Conservation (phyloP, 2,329 filamentous ascomycete genomes). For the Thelonectria discophora region DNA sequence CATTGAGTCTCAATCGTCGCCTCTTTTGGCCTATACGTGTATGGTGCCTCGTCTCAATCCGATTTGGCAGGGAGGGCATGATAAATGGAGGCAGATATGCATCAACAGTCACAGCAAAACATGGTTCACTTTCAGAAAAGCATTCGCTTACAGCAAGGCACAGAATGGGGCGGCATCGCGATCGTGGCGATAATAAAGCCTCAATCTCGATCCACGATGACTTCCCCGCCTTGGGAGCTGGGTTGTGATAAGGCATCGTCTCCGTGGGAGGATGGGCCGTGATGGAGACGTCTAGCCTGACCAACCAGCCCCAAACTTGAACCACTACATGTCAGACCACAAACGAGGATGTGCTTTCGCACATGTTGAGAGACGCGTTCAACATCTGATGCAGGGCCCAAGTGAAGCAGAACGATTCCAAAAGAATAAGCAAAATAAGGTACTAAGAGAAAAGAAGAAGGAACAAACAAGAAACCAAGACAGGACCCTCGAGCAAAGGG, state of each 20-base stretch:
- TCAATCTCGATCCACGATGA: background rate
- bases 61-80: no score
- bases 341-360: background rate
- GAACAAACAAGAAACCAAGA: slow-evolving; percentile 2
- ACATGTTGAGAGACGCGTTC: slow-evolving; percentile 8
- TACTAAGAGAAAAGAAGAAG: slow-evolving; percentile 2
- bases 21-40: no score
- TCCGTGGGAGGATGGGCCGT: background rate
- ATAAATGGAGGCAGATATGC: no score
- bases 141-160: no score
- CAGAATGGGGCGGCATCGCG: slow-evolving; percentile 59
- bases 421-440: background rate
- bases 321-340: slow-evolving; percentile 13
- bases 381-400: slow-evolving; percentile 12
- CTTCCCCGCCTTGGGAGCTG: no score
- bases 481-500: slow-evolving; percentile 1
- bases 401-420: background rate
- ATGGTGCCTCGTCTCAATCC: no score
- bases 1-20: no score
- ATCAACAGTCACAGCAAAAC: no score
- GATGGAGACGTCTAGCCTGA: background rate
- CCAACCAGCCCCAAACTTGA: background rate
- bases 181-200: slow-evolving; percentile 58
- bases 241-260: no score
- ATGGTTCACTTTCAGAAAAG: no score